phyloP scores from a whole-genome alignment of 495 filamentous ascomycete genomes.

The Jackrogersella minutella region DNA sequence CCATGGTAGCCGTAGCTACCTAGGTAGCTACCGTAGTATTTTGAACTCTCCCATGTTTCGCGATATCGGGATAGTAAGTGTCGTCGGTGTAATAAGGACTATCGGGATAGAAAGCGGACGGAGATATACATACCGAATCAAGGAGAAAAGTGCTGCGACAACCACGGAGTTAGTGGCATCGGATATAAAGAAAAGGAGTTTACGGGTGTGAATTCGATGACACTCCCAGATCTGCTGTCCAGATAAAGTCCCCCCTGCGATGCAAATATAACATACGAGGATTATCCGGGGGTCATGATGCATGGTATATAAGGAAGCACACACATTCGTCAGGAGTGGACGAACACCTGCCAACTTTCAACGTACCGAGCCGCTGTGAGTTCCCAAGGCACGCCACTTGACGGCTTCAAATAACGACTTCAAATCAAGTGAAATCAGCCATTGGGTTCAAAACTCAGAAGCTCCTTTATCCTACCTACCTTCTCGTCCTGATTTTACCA shows the following conservation, averaged over 20 bases:
- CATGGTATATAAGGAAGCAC: too few relatives aligned
- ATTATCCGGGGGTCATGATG: too few relatives aligned
- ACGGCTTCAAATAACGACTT: not conserved
- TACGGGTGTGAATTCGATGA: not conserved
- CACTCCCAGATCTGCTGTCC: not conserved
- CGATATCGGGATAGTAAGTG: not conserved
- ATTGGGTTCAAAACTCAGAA: too few relatives aligned
- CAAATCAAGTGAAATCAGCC: not conserved
- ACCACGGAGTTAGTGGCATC: not conserved
- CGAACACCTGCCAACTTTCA: not conserved
- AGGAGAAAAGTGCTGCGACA: not conserved
- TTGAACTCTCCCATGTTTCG: not conserved
- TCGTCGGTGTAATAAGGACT: too few relatives aligned
- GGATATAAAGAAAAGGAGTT: not conserved
- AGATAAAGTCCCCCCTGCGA: not conserved
- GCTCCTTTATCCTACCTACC: not conserved
- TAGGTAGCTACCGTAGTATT: not conserved
- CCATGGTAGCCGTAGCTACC: too few relatives aligned
- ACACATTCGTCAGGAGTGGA: too few relatives aligned
- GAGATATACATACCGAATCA: not conserved
- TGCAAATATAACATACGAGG: not conserved
- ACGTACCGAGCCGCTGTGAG: not conserved
- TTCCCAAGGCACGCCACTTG: not conserved
- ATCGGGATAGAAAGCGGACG: not conserved
- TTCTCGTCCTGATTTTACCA: not conserved